These are phyloP conservation scores for Hypoxylon sp. DNA, from an alignment of 2,329 filamentous ascomycete species.

Conservation along the genomic window DNA sequence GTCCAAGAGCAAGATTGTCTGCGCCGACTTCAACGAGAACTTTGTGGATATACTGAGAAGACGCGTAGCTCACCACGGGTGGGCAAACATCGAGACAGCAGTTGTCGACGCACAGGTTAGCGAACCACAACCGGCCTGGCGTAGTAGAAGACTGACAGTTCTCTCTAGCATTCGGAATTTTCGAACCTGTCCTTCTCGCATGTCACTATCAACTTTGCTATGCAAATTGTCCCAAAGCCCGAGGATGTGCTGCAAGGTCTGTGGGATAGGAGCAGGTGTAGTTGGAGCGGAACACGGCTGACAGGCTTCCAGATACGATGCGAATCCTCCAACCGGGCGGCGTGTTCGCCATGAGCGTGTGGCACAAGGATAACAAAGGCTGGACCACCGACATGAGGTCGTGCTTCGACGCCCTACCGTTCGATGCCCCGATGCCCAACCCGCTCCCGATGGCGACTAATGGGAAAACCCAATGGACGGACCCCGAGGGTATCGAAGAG, in stretches of 20 bases:
- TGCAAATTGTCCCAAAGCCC: slow-evolving; percentile 56
- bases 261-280: not conserved
- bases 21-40: slow-evolving; percentile 55
- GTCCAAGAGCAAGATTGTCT: slow-evolving; percentile 55
- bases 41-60: slow-evolving; percentile 53
- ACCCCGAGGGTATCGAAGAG: slow-evolving; percentile 49
- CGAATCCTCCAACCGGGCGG: slow-evolving; percentile 52
- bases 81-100: slow-evolving; percentile 55
- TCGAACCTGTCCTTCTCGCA: slow-evolving; percentile 52
- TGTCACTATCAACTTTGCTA: slow-evolving; percentile 56
- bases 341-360: slow-evolving; percentile 50
- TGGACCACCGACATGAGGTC: slow-evolving; percentile 51
- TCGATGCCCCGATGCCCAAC: slow-evolving; percentile 48
- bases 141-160: too few species aligned
- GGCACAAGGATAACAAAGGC: slow-evolving; percentile 43
- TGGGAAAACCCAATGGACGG: slow-evolving; percentile 50
- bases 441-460: slow-evolving; percentile 51
- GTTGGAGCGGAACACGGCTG: not conserved
- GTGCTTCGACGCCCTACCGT: slow-evolving; percentile 52
- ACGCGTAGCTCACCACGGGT: slow-evolving; percentile 52
- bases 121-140: too few species aligned
- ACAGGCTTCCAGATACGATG: slow-evolving; percentile 45
- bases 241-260: slow-evolving; percentile 49
- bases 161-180: slow-evolving; percentile 50
- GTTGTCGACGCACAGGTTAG: slow-evolving; percentile 57